Percentiles rank a stretch among this genome's conserved stretches.
Conservation (phyloP, 176 grass and related monocot genomes). For the Alloteropsis semialata region DNA sequence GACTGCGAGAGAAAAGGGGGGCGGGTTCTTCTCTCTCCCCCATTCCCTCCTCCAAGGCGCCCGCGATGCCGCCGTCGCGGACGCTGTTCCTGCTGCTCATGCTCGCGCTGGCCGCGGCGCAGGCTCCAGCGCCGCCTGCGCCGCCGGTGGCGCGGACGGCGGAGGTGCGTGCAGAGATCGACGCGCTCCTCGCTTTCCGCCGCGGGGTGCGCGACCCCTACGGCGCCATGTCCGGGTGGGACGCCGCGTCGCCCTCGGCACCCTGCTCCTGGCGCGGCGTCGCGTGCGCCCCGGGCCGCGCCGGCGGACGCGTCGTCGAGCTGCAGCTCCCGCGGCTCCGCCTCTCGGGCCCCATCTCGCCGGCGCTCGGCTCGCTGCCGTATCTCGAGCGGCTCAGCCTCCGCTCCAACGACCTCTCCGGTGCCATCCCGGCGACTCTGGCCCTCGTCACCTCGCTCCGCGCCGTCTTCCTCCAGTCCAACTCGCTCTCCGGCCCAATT, state of each 20-base stretch:
- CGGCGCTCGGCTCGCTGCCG: slow-evolving; percentile 45
- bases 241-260: slow-evolving; percentile 47
- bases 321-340: slow-evolving; percentile 72
- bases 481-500: slow-evolving; percentile 77
- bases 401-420: slow-evolving; percentile 72
- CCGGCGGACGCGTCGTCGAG: slow-evolving; percentile 62
- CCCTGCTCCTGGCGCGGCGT: slow-evolving; percentile 92
- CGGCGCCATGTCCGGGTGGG: slow-evolving; percentile 62
- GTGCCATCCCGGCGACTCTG: slow-evolving; percentile 57
- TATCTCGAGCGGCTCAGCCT: slow-evolving; percentile 85
- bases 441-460: slow-evolving; percentile 53
- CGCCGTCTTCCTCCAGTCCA: slow-evolving; percentile 81
- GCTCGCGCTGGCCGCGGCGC: background rate
- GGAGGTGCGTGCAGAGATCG: slow-evolving; percentile 64
- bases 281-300: slow-evolving; percentile 30
- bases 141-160: slow-evolving; percentile 33
- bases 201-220: slow-evolving; percentile 56
- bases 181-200: slow-evolving; percentile 66
- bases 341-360: slow-evolving; percentile 70
- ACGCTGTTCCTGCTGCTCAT: slow-evolving; percentile 42
- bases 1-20: slow-evolving; percentile 8
- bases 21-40: background rate
- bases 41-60: background rate
- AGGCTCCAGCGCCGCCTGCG: background rate
- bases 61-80: slow-evolving; percentile 18